Evolutionary conservation across 2,329 filamentous ascomycete genomes (phyloP), one percentile per base, ranked within the genome.

Genomic region (Aspergillus sp.): DNA sequence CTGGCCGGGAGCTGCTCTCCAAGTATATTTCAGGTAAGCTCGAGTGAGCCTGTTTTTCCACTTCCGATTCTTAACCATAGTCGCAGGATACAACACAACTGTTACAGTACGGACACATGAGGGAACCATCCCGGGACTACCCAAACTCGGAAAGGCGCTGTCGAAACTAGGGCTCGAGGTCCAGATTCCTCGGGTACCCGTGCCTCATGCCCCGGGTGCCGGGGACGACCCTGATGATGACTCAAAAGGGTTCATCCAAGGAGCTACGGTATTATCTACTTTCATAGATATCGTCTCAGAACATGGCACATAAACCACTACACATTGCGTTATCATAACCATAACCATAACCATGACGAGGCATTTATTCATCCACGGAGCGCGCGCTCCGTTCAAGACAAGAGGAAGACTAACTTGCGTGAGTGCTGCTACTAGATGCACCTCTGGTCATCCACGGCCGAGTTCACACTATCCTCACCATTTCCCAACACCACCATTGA

Each of bases 381-480:
- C 23, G 7, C 17, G 41, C n/a, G 47, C 47, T 32, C 25, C 25
- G 23, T 55, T 30, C 25, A 32, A 32, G 39, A 47, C 25, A 32
- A 32, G 39, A 23, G 57, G 27, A 41, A 30, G 57, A 59, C 63
- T 69, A 62, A 66, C 56, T 58, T 59, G 27, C n/a, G 17, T 47
- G 21, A 39, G 23, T 64, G 48, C 48, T 59, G 49, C 13, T 65
- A 77, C 13, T 65, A 77, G 75, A 64, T 99, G 76, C 92, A 98
- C 77, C 77, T 98, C 55, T 83, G 95, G 64, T 90, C 91, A 15
- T 96, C 92, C 0, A 92, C 92, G 0, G 94, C 94, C 3, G 87
- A 89, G 0, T 97, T 99, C 75, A 88, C 86, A 0, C 83, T 98
- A 21, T 83, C 88, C 41, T 97, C 93, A 0, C 95, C 95, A 0